phyloP scores from a whole-genome alignment of 768 basidiomycete genomes.

The Austroboletus festivus region DNA sequence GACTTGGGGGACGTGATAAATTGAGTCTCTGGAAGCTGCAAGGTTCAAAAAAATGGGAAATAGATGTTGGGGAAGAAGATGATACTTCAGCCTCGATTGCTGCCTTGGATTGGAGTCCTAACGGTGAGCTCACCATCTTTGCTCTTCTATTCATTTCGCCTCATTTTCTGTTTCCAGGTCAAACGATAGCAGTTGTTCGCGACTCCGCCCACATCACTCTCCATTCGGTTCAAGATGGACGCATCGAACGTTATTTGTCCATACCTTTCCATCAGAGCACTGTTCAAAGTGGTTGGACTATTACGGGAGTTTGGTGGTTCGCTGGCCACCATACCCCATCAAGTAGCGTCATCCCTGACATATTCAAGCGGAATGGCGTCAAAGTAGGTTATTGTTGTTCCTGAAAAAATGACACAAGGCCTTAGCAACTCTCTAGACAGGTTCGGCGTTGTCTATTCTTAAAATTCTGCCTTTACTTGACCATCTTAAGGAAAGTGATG shows the following conservation, averaged over 20 bases:
- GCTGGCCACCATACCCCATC: slow-evolving; percentile 41
- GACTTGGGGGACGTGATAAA: slow-evolving; percentile 63
- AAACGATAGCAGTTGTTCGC: slow-evolving; percentile 68
- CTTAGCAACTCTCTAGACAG: slow-evolving; percentile 49
- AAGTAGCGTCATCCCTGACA: slow-evolving; percentile 60
- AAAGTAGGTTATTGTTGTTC: slow-evolving; percentile 46
- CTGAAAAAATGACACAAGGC: background rate
- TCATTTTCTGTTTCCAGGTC: slow-evolving; percentile 40
- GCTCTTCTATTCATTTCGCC: background rate
- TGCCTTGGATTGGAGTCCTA: slow-evolving; percentile 77
- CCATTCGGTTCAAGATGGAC: slow-evolving; percentile 79
- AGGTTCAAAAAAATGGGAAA: slow-evolving; percentile 79
- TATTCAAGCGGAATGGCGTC: slow-evolving; percentile 63
- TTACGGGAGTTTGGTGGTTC: slow-evolving; percentile 76
- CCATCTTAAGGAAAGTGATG: slow-evolving; percentile 60
- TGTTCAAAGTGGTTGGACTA: slow-evolving; percentile 19
- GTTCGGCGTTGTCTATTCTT: slow-evolving; percentile 70
- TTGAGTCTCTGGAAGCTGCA: slow-evolving; percentile 80
- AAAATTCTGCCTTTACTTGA: slow-evolving; percentile 71
- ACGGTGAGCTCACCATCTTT: slow-evolving; percentile 47
- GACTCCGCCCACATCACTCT: slow-evolving; percentile 66
- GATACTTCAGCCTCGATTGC: slow-evolving; percentile 47
- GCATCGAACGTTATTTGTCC: slow-evolving; percentile 46
- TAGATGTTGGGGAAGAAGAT: slow-evolving; percentile 54
- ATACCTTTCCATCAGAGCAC: slow-evolving; percentile 24